A percentile compares a stretch with the other conserved stretches of the same genome.
Conservation (phyloP, 805 yeast genomes). For the Wickerhamomyces hampshirensis region DNA sequence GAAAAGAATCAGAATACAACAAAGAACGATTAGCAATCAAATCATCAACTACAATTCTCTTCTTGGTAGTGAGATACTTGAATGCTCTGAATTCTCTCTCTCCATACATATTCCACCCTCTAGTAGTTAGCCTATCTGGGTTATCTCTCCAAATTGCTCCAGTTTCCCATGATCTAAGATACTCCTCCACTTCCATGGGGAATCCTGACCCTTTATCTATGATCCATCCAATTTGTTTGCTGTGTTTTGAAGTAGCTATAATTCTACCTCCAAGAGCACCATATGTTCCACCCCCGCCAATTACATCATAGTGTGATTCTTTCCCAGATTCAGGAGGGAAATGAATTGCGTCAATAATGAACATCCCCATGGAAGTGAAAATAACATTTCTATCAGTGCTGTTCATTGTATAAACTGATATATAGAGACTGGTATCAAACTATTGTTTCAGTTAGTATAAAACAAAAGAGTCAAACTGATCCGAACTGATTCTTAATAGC, state of each 20-base stretch:
- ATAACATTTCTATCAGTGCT: constrained; percentile 12
- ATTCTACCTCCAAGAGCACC: constrained; percentile 73
- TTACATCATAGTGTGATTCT: constrained; percentile 41
- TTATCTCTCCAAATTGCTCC: constrained; percentile 54
- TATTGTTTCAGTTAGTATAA: too few species aligned
- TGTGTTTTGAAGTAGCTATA: constrained; percentile 33
- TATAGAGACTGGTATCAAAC: too few species aligned
- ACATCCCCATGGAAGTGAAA: constrained; percentile 78
- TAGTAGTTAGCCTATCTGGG: constrained; percentile 54
- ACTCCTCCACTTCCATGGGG: constrained; percentile 41
- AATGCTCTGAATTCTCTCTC: constrained; percentile 58
- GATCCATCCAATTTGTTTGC: constrained; percentile 56
- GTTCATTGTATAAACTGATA: too few species aligned
- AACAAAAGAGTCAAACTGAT: too few species aligned
- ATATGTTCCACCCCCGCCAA: constrained; percentile 91
- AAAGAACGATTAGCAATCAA: constrained; percentile 35
- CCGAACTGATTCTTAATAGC: too few species aligned
- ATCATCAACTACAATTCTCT: constrained; percentile 54
- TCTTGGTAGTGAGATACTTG: constrained; percentile 56
- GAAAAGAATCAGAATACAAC: constrained; percentile 45
- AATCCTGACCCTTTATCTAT: constrained; percentile 81
- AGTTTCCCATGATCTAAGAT: constrained; percentile 56
- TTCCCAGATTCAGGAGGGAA: constrained; percentile 33
- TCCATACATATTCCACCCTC: constrained; percentile 77
- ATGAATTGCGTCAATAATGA: constrained; percentile 82